Conservation (phyloP, 306 rosid species). For the Glycyrrhiza uralensis region DNA sequence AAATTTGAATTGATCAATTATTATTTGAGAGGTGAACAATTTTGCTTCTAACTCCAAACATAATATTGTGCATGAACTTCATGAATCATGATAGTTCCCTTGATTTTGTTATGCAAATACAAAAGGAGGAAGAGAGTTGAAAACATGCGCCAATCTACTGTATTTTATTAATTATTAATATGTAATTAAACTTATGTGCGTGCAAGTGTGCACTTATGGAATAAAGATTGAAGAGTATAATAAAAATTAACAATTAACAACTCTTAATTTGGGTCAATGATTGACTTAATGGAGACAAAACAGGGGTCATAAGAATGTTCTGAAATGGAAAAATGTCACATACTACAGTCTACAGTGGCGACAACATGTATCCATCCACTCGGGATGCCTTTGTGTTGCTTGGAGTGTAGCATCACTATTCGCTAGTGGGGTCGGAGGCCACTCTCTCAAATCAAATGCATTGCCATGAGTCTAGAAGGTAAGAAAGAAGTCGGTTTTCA, state of each 20-base stretch:
- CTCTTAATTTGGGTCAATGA: not conserved
- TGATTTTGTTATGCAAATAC: not conserved
- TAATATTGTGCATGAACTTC: not conserved
- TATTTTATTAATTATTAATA: not conserved
- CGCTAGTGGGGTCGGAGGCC: too few relatives aligned
- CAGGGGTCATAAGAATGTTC: constrained; percentile 25
- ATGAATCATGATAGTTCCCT: too few relatives aligned
- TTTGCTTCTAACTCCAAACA: constrained; percentile 1
- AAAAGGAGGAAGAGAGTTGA: not conserved
- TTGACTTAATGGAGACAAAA: constrained; percentile 24
- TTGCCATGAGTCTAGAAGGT: not conserved
- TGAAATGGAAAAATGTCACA: constrained; percentile 8
- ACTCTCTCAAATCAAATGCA: not conserved
- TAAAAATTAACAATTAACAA: too few relatives aligned
- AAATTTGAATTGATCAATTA: not conserved
- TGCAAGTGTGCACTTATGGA: not conserved
- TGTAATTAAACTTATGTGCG: not conserved
- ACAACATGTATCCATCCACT: constrained; percentile 6
- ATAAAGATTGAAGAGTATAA: not conserved
- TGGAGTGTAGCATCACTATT: not conserved
- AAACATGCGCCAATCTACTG: not conserved
- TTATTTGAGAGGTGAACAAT: not conserved
- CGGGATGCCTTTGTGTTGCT: constrained; percentile 1
- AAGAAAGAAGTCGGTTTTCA: not conserved
- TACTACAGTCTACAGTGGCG: constrained; percentile 7